Percentiles rank a stretch among this genome's conserved stretches.
Evolutionary conservation across 768 basidiomycete species (phyloP).

Genomic region (Rhizopogon vinicolor): DNA sequence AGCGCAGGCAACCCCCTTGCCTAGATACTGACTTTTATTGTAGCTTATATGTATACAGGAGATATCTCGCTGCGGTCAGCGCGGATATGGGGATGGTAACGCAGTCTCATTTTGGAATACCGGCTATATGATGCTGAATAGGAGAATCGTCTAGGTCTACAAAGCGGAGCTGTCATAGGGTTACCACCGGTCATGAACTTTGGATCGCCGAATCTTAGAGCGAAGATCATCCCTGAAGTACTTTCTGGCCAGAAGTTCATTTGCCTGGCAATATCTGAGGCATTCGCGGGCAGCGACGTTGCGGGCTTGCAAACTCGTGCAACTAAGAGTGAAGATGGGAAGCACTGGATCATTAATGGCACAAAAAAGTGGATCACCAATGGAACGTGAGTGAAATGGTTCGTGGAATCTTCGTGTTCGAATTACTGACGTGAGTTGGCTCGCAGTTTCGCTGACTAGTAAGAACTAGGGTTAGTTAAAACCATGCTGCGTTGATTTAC

Average conservation of each 20-base stretch:
- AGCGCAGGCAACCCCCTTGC: background rate
- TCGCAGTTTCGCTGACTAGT: constrained; percentile 31
- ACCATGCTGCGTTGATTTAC: constrained; percentile 23
- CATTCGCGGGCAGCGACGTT: constrained; percentile 85
- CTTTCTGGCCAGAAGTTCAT: constrained; percentile 79
- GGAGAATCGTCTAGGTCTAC: constrained; percentile 34
- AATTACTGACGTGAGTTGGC: background rate
- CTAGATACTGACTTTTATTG: background rate
- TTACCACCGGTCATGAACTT: constrained; percentile 86
- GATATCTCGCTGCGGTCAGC: constrained; percentile 57
- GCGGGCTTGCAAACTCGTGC: constrained; percentile 75
- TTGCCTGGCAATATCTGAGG: constrained; percentile 84
- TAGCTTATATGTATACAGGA: constrained; percentile 81
- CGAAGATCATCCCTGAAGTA: constrained; percentile 60
- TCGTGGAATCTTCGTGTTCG: background rate
- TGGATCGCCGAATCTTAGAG: constrained; percentile 54
- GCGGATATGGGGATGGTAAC: constrained; percentile 78
- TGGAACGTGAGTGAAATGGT: constrained; percentile 40
- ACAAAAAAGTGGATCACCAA: constrained; percentile 90
- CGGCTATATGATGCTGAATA: background rate
- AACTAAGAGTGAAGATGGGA: constrained; percentile 75
- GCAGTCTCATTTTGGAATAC: constrained; percentile 2
- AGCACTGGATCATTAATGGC: constrained; percentile 79
- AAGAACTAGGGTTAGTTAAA: constrained; percentile 15
- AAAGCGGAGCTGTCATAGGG: constrained; percentile 77